Conservation (phyloP, 495 filamentous ascomycete genomes). For the Neurospora cerealis region DNA sequence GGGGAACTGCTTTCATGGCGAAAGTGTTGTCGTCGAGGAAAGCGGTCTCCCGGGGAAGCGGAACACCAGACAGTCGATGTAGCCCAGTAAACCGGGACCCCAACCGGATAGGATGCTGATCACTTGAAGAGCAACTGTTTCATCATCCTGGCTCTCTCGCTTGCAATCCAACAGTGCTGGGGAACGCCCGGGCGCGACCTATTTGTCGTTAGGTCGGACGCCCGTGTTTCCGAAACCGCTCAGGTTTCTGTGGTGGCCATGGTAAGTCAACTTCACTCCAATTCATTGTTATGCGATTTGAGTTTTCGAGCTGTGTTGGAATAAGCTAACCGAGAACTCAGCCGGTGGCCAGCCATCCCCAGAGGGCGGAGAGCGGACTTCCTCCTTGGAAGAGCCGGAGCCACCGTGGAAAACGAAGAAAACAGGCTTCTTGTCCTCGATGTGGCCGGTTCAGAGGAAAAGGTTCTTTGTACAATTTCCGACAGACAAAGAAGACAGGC, state of each 20-base stretch:
- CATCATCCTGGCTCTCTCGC: slow-evolving; percentile 9
- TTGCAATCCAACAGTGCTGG: slow-evolving; percentile 20
- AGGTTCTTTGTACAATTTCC: no score
- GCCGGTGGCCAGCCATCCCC: not conserved
- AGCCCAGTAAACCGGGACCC: no score
- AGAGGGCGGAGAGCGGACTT: not conserved
- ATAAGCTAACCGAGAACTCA: no score
- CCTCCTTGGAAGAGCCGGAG: slow-evolving; percentile 50
- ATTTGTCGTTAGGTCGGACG: not conserved
- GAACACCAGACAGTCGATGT: no score
- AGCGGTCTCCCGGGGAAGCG: no score
- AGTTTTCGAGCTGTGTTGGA: no score
- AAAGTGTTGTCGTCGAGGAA: not conserved
- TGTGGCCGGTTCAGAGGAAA: no score
- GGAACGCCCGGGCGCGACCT: not conserved
- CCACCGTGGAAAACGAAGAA: slow-evolving; percentile 97
- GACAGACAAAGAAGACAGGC: slow-evolving; percentile 82
- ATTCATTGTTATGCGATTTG: no score
- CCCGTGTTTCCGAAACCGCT: not conserved
- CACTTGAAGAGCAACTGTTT: not conserved
- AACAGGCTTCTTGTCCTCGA: slow-evolving; percentile 48
- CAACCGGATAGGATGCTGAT: slow-evolving; percentile 32
- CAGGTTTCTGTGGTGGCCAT: no score
- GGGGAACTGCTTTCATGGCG: not conserved
- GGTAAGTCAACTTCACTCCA: no score